Base-by-base conservation (phyloP, 768 basidiomycete genomes). In the Holtermanniella nyarrowii region DNA sequence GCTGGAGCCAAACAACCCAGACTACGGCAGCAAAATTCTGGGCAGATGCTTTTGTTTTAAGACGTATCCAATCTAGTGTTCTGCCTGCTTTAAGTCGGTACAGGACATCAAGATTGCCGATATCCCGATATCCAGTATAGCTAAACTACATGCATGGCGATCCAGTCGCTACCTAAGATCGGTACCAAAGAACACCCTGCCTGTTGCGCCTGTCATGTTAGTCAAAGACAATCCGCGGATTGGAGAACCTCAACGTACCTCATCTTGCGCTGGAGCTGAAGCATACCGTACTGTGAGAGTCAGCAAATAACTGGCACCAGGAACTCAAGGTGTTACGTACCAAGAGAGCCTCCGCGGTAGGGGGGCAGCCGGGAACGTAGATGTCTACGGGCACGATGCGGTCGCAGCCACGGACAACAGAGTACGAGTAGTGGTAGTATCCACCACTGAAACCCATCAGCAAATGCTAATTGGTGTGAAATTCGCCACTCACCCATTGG, bases 351-450 rank as follows among this genome's bases (percentile, higher is more conserved):
- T 99, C 95, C n/a, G 95, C 93, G 2, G 74, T 75, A 2, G 68
- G 73, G 31, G 70, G 72, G 59, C 90, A 95, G 0, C 91, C 93
- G 21, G 91, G 93, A 5, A 96, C 93, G 69, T 96, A 97, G 51
- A 96, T 90, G 70, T 97, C 93, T 42, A 99, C 91, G 3, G 95
- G 95, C 4, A 99, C 91, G 62, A 99, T 93, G 45, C 95, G 82
- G 76, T 99, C 95, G 71, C 93, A 97, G 14, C 95, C 95, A 44
- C 95, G 83, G 31, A 97, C 95, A 56, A 99, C 95, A 24, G 91
- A 90, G 74, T 99, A 99, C 23, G 93, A 95, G 73, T 96, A 95
- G 74, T 93, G 90, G 72, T 91, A 90, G 76, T 90, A 91, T 2
- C 57, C 63, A 46, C 60, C 62, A 31, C 57, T 55, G 31, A 22